Evolutionary conservation across 768 basidiomycete species (phyloP), one percentile per base, ranked within the genome.

Genomic region (Russula emetica): DNA sequence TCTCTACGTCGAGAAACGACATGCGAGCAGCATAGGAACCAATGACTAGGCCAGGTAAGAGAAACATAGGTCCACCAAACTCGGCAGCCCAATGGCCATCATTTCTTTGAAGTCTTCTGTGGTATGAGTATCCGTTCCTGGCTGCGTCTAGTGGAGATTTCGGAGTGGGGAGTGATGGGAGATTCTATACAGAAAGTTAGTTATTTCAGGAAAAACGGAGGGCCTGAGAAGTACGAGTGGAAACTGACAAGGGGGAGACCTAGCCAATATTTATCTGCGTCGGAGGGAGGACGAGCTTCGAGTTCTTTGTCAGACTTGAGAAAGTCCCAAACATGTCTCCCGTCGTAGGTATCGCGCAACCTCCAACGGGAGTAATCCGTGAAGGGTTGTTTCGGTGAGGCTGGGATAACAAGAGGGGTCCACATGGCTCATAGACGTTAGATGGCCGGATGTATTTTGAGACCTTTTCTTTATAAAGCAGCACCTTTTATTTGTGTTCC

Each of bases 71-170:
- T 13, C 94, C 94, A 22, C 93, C 91, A 72, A 96, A 96, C 74
- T 97, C 95, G 32, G 94, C 92, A 18, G 92, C 76, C 90, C 92
- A 98, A 73, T 98, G 95, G 0, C 96, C 96, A 66, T 95, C 94
- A 52, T 86, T 78, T 13, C 90, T 83, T 74, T 98, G 97, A 5
- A 99, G 79, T 66, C 87, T 79, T 73, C 92, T 92, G 79, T 92
- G 94, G 77, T 92, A 98, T 5, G 80, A 80, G 73, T 86, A 96
- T 0, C 94, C 96, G 70, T 95, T 94, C 45, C 83, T 79, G 4
- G 94, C 93, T 5, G 91, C 90, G 55, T 90, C 87, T 30, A 91
- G 76, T 2, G 92, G 79, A 66, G 84, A 83, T 63, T 80, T 83
- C 1, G 92, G 79, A 47, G 79, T 76, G 9, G 87, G 82, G 14